Percentiles rank a stretch among this genome's conserved stretches.
Evolutionary conservation across 306 rosid genomes (phyloP).

Genomic region (Quercus engelmannii): DNA sequence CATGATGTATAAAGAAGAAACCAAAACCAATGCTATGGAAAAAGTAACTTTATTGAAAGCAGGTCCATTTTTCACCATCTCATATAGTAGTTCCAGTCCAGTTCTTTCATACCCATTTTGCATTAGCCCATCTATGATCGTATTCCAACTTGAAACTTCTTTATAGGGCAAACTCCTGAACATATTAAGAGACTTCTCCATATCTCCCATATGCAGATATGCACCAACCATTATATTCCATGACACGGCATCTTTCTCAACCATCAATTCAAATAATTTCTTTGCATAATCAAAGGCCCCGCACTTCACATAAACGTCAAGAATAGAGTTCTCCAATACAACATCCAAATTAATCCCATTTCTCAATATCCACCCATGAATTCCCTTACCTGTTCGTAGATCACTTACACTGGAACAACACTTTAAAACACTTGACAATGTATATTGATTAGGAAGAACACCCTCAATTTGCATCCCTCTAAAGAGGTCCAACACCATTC

Average conservation of each 20-base stretch:
- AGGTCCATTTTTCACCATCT: slow-evolving; percentile 53
- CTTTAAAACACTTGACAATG: slow-evolving; percentile 62
- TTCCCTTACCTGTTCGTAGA: slow-evolving; percentile 48
- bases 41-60: slow-evolving; percentile 48
- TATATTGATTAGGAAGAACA: slow-evolving; percentile 62
- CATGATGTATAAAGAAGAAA: slow-evolving; percentile 49
- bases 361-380: slow-evolving; percentile 77
- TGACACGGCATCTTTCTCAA: slow-evolving; percentile 46
- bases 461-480: slow-evolving; percentile 61
- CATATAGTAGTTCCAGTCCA: slow-evolving; percentile 57
- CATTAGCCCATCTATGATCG: slow-evolving; percentile 67
- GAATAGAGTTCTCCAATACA: slow-evolving; percentile 65
- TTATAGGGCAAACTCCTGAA: slow-evolving; percentile 56
- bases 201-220: slow-evolving; percentile 47
- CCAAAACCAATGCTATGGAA: slow-evolving; percentile 72
- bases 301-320: slow-evolving; percentile 73
- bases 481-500: slow-evolving; percentile 46
- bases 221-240: slow-evolving; percentile 76
- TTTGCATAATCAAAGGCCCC: slow-evolving; percentile 49
- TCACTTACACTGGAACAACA: slow-evolving; percentile 51
- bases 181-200: slow-evolving; percentile 55
- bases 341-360: slow-evolving; percentile 64
- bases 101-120: slow-evolving; percentile 44
- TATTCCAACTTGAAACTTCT: slow-evolving; percentile 85
- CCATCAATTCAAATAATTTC: slow-evolving; percentile 49